phyloP scores from a whole-genome alignment of 2,329 filamentous ascomycete species.

The Tolypocladium tundrense region DNA sequence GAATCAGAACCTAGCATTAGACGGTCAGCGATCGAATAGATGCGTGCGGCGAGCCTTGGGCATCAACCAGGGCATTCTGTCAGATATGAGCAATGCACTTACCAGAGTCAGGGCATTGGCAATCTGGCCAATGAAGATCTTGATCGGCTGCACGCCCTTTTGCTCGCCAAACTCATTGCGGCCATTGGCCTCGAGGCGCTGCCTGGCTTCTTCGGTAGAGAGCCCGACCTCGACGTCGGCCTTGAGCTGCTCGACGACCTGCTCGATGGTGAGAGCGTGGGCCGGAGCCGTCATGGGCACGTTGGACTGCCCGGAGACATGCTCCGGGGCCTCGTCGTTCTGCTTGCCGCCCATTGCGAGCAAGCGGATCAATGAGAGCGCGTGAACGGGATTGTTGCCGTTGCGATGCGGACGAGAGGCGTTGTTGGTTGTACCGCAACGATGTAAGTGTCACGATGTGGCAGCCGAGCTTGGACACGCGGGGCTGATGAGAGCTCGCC shows the following conservation, averaged over 20 bases:
- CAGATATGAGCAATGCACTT: conserved; percentile 5
- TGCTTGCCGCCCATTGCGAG: conserved; percentile 14
- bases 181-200: conserved; percentile 46
- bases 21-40: not conserved
- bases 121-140: conserved; percentile 56
- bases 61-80: not conserved
- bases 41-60: not conserved
- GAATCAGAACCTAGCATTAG: conserved; percentile 33
- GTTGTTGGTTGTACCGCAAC: not conserved
- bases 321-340: conserved; percentile 11
- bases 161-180: conserved; percentile 53
- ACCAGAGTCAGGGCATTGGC: conserved; percentile 62
- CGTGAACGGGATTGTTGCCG: not conserved
- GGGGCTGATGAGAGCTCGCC: not conserved
- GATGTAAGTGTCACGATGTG: not conserved
- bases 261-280: conserved; percentile 46
- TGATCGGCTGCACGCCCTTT: conserved; percentile 47
- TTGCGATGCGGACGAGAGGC: not conserved
- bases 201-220: conserved; percentile 39
- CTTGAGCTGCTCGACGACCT: conserved; percentile 42
- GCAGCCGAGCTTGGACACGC: not conserved
- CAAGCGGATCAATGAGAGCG: not conserved
- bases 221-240: conserved; percentile 49
- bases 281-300: conserved; percentile 49
- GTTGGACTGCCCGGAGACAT: conserved; percentile 31